Conservation (phyloP, 2,329 filamentous ascomycete species). For the Fusarium agapanthi region DNA sequence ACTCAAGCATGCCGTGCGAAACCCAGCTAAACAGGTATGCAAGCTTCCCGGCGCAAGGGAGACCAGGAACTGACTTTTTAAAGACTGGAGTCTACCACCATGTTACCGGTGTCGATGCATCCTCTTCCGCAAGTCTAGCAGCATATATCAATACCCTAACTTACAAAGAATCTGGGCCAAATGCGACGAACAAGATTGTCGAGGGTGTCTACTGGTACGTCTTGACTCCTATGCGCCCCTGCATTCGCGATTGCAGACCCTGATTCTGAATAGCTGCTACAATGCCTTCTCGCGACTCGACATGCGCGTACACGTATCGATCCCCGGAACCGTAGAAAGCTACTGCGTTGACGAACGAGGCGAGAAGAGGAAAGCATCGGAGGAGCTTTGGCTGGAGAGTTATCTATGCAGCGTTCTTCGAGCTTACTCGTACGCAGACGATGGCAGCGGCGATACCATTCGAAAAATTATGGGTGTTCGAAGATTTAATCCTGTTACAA, state of each 20-base stretch:
- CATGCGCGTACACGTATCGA: constrained; percentile 98
- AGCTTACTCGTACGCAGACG: constrained; percentile 95
- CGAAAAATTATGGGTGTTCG: constrained; percentile 97
- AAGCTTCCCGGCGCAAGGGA: constrained; percentile 19
- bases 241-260: constrained; percentile 44
- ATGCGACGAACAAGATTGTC: constrained; percentile 79
- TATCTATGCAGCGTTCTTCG: constrained; percentile 94
- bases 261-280: constrained; percentile 72
- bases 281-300: constrained; percentile 98
- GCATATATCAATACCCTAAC: constrained; percentile 99
- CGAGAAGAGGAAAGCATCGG: constrained; percentile 91
- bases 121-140: constrained; percentile 93
- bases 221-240: neutral
- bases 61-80: constrained; percentile 30
- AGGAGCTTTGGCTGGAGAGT: constrained; percentile 96
- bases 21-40: constrained; percentile 63
- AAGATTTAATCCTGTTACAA: constrained; percentile 96
- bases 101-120: constrained; percentile 96
- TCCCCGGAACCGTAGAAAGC: constrained; percentile 94
- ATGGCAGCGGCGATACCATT: constrained; percentile 92
- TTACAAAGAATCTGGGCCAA: constrained; percentile 83
- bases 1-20: constrained; percentile 75
- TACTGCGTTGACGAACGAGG: constrained; percentile 98
- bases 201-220: constrained; percentile 92
- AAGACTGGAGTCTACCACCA: constrained; percentile 96